Conservation (phyloP, 108 stramenopile genomes). For the Stephanodiscus triporus region DNA sequence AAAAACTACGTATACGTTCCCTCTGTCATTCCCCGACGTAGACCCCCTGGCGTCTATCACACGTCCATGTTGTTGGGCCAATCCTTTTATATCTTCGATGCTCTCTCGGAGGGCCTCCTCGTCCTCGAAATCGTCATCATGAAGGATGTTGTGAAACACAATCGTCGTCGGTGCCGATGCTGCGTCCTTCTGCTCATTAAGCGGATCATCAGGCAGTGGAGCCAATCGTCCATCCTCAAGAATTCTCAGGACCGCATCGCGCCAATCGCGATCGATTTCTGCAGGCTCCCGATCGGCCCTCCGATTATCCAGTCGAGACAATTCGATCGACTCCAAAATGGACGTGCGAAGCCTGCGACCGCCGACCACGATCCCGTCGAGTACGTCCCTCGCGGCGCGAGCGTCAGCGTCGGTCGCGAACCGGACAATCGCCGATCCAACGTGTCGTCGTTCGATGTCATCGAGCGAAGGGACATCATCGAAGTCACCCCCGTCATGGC, state of each 20-base stretch:
- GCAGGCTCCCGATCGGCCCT: slow-evolving; percentile 6
- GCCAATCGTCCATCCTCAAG: not conserved
- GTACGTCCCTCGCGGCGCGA: slow-evolving; percentile 64
- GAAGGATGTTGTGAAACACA: slow-evolving; percentile 63
- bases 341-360: slow-evolving; percentile 47
- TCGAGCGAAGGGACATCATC: not conserved
- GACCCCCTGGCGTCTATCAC: slow-evolving; percentile 25
- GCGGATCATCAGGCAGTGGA: not conserved
- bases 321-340: slow-evolving; percentile 7
- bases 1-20: slow-evolving; percentile 38
- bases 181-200: not conserved
- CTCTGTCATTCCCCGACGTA: slow-evolving; percentile 20
- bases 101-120: slow-evolving; percentile 80
- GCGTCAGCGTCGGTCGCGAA: slow-evolving; percentile 54
- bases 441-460: not conserved
- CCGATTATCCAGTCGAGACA: not conserved
- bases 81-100: slow-evolving; percentile 56
- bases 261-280: slow-evolving; percentile 27
- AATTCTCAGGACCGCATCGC: slow-evolving; percentile 6
- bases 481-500: not conserved
- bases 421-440: slow-evolving; percentile 55
- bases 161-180: slow-evolving; percentile 21
- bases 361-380: slow-evolving; percentile 65
- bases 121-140: slow-evolving; percentile 75
- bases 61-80: slow-evolving; percentile 49